These are phyloP conservation scores for Dictyostelium intermedium DNA, from an alignment of 78 protist species.

Conservation along the genomic window DNA sequence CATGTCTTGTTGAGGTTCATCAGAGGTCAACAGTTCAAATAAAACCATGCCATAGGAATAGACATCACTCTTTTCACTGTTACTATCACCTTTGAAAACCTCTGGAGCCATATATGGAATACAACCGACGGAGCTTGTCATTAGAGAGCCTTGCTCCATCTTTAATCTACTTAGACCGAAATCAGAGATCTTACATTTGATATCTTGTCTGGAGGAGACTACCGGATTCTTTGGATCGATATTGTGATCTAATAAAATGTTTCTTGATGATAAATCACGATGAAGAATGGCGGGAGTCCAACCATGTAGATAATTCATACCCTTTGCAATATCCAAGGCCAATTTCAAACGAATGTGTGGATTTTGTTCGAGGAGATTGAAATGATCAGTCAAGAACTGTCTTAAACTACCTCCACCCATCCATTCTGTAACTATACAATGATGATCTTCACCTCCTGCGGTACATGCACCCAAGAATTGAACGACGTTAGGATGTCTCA, in stretches of 20 bases:
- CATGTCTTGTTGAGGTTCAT: constrained; percentile 80
- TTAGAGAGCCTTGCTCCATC: constrained; percentile 37
- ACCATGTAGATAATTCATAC: constrained; percentile 82
- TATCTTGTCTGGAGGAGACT: constrained; percentile 8
- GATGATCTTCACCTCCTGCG: constrained; percentile 55
- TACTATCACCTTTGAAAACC: constrained; percentile 74
- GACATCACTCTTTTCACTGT: constrained; percentile 78
- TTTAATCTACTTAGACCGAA: constrained; percentile 76
- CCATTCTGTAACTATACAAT: constrained; percentile 76
- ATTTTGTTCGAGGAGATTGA: constrained; percentile 32
- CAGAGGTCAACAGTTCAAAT: constrained; percentile 66
- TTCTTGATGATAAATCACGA: constrained; percentile 81
- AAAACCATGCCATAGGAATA: constrained; percentile 73
- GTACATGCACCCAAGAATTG: constrained; percentile 71
- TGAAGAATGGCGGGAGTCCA: constrained; percentile 82
- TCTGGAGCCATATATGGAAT: constrained; percentile 83
- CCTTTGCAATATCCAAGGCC: constrained; percentile 86
- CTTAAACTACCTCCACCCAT: constrained; percentile 74
- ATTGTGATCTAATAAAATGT: constrained; percentile 61
- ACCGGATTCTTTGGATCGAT: constrained; percentile 6
- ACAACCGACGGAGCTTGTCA: constrained; percentile 71
- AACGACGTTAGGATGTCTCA: constrained; percentile 72
- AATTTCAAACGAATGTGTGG: constrained; percentile 67
- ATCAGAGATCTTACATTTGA: constrained; percentile 77
- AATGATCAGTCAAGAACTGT: constrained; percentile 40